phyloP scores from a whole-genome alignment of 2,329 filamentous ascomycete species.

The Aphanocladium album region DNA sequence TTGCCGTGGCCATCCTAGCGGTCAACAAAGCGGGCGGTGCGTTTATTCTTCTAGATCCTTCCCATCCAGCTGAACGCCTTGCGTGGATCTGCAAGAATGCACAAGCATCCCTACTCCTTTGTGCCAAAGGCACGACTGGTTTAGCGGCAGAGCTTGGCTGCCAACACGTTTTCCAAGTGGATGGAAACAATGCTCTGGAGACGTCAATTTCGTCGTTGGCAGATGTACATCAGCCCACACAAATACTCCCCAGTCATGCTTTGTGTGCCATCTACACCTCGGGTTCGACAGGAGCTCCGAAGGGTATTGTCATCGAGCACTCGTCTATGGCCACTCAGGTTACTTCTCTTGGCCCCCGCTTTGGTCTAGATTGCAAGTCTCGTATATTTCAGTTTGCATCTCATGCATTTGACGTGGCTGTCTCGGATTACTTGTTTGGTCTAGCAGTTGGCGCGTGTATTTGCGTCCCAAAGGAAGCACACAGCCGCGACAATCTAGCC shows the following conservation, averaged over 20 bases:
- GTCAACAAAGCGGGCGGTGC: conserved; percentile 42
- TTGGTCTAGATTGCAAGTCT: background rate
- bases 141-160: background rate
- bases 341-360: background rate
- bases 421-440: background rate
- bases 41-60: conserved; percentile 38
- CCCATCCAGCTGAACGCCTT: conserved; percentile 4
- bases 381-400: conserved; percentile 3
- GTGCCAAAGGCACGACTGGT: background rate
- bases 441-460: background rate
- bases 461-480: background rate
- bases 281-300: background rate
- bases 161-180: background rate
- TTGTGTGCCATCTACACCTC: background rate
- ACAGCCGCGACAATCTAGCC: background rate
- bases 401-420: background rate
- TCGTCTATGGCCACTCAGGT: background rate
- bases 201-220: background rate
- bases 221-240: background rate
- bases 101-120: background rate
- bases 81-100: background rate
- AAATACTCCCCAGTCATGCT: background rate
- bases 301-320: background rate
- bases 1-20: conserved; percentile 23
- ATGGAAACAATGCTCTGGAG: background rate